Conservation (phyloP, 1,284 basidiomycete species). For the Cryptococcus hybrid region DNA sequence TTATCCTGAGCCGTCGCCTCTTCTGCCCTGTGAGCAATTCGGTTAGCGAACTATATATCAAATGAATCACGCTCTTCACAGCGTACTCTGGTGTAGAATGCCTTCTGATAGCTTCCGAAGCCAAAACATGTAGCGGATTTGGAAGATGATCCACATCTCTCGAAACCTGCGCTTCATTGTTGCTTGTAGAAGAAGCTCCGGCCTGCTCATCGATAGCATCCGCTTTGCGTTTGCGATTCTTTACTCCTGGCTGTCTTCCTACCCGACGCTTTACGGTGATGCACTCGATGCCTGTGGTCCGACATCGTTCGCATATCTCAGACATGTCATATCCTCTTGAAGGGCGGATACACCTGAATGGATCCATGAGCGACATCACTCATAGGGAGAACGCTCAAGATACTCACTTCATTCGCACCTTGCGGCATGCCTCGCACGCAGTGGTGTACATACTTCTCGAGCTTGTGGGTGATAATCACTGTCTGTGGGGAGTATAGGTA, state of each 20-base stretch:
- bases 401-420: slow-evolving; percentile 16
- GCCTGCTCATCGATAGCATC: background rate
- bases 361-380: background rate
- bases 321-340: slow-evolving; percentile 7
- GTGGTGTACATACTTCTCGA: slow-evolving; percentile 14
- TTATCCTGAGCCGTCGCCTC: background rate
- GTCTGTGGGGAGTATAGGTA: too few relatives aligned
- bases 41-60: background rate
- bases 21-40: background rate
- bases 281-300: background rate
- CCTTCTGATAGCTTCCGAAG: slow-evolving; percentile 13
- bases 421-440: slow-evolving; percentile 16
- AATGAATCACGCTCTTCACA: too few relatives aligned
- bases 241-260: slow-evolving; percentile 16
- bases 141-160: slow-evolving; percentile 14
- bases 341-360: slow-evolving; percentile 11
- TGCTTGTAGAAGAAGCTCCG: background rate
- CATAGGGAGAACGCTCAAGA: too few relatives aligned
- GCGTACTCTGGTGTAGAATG: slow-evolving; percentile 12
- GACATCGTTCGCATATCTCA: slow-evolving; percentile 15
- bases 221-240: slow-evolving; percentile 13
- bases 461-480: background rate
- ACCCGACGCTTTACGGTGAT: slow-evolving; percentile 13
- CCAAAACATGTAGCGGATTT: slow-evolving; percentile 15
- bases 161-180: background rate